These are phyloP conservation scores for Leccinum arenicola DNA, from an alignment of 768 basidiomycete species.

Conservation along the genomic window DNA sequence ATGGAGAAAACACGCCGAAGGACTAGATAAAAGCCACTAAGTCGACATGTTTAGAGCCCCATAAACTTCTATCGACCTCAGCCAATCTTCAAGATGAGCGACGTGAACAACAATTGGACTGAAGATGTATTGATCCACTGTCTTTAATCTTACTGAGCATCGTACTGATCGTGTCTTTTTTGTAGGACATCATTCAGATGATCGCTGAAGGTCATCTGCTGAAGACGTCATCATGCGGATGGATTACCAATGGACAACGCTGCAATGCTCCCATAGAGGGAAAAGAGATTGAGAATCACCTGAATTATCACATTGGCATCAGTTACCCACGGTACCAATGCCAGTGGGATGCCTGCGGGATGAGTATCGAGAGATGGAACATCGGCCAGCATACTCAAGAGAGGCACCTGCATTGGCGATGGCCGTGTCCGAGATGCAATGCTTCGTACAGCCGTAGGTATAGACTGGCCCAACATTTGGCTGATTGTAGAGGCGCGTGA, in stretches of 20 bases:
- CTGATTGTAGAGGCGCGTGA: background rate
- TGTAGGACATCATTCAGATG: slow-evolving; percentile 9
- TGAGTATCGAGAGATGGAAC: slow-evolving; percentile 2
- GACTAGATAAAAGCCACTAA: slow-evolving; percentile 7
- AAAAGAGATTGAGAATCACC: no score
- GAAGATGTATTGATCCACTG: slow-evolving; percentile 10
- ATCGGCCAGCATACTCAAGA: no score
- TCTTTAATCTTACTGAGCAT: background rate
- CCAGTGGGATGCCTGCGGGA: slow-evolving; percentile 15
- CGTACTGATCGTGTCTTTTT: background rate
- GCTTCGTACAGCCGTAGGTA: no score
- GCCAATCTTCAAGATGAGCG: slow-evolving; percentile 4
- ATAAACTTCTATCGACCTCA: background rate
- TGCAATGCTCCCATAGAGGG: slow-evolving; percentile 12
- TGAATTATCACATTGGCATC: no score
- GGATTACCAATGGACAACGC: slow-evolving; percentile 5
- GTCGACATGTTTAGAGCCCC: background rate
- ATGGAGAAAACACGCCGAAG: background rate
- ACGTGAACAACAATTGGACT: background rate
- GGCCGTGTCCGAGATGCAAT: slow-evolving; percentile 22
- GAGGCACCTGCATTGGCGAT: background rate
- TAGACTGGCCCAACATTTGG: no score
- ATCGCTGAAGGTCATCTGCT: background rate
- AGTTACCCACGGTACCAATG: no score
- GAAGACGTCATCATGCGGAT: slow-evolving; percentile 3